Conservation (phyloP, 176 grass and related monocot species). For the Oropetium thomaeum region DNA sequence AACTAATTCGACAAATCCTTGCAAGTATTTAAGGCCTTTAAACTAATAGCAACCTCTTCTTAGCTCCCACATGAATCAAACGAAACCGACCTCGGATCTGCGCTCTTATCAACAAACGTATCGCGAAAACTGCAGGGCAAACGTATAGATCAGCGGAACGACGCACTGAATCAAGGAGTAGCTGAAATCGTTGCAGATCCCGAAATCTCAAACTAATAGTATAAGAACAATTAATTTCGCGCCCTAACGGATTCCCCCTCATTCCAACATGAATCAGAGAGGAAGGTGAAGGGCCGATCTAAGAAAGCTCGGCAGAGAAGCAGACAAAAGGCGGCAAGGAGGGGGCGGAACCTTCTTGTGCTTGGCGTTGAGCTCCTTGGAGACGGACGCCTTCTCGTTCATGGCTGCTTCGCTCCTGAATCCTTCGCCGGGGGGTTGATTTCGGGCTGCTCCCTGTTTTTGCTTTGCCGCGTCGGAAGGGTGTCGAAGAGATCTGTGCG, state of each 20-base stretch:
- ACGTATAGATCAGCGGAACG: not conserved
- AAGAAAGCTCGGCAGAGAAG: not conserved
- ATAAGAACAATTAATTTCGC: not conserved
- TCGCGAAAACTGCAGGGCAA: not conserved
- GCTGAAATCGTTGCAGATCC: slow-evolving; percentile 22
- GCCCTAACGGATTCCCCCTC: not conserved
- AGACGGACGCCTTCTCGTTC: slow-evolving; percentile 93
- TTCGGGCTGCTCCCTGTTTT: slow-evolving; percentile 10
- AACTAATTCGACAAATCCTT: not conserved
- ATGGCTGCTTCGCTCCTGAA: slow-evolving; percentile 46
- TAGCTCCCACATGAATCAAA: not conserved
- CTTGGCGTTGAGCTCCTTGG: slow-evolving; percentile 95
- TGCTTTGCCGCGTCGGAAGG: slow-evolving; percentile 44
- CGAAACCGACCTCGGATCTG: slow-evolving; percentile 30
- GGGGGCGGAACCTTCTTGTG: slow-evolving; percentile 70
- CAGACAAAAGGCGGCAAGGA: not conserved
- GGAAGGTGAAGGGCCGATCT: slow-evolving; percentile 22
- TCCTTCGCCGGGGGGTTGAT: slow-evolving; percentile 5
- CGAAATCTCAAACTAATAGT: not conserved
- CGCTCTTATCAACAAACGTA: not conserved
- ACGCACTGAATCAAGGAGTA: not conserved
- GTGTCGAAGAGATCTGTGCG: slow-evolving; percentile 35
- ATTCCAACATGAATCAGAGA: not conserved
- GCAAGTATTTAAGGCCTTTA: not conserved
- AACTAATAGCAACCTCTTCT: not conserved